Evolutionary conservation across 306 rosid genomes (phyloP).

Genomic region (Leucaena leucocephala): DNA sequence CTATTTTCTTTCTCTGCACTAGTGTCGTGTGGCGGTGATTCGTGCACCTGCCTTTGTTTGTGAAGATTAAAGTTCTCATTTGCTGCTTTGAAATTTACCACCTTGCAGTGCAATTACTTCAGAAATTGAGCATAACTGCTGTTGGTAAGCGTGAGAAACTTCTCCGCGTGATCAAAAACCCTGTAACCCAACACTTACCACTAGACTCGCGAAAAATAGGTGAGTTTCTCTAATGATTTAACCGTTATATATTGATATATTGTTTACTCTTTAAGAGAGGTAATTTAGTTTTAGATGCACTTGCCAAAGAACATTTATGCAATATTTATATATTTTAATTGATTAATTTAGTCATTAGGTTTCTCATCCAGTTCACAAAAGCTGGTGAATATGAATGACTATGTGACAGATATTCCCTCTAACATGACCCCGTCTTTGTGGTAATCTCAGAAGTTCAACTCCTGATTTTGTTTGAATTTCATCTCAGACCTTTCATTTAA

Average conservation of each 20-base stretch:
- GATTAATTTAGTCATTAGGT: conserved; percentile 46
- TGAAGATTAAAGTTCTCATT: conserved; percentile 6
- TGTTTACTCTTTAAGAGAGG: not conserved
- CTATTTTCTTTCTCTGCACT: not conserved
- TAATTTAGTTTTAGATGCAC: not conserved
- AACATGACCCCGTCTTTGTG: conserved; percentile 74
- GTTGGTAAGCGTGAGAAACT: conserved; percentile 82
- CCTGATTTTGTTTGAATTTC: not conserved
- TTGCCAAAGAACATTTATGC: not conserved
- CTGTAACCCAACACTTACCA: conserved; percentile 82
- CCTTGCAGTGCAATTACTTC: conserved; percentile 80
- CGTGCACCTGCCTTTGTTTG: not conserved
- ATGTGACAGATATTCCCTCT: conserved; percentile 40
- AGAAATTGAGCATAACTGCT: conserved; percentile 78
- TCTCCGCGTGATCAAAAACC: conserved; percentile 73
- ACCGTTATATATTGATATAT: not conserved
- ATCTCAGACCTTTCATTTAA: not conserved
- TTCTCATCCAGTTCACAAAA: conserved; percentile 74
- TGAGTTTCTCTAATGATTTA: conserved; percentile 29
- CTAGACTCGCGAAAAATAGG: conserved; percentile 71
- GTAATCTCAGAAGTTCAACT: conserved; percentile 44
- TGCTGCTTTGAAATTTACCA: conserved; percentile 23
- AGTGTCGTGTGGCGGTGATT: not conserved
- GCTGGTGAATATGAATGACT: conserved; percentile 58
- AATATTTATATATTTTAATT: not conserved